Base-by-base conservation (phyloP, 768 basidiomycete species). In the Trametes gibbosa region DNA sequence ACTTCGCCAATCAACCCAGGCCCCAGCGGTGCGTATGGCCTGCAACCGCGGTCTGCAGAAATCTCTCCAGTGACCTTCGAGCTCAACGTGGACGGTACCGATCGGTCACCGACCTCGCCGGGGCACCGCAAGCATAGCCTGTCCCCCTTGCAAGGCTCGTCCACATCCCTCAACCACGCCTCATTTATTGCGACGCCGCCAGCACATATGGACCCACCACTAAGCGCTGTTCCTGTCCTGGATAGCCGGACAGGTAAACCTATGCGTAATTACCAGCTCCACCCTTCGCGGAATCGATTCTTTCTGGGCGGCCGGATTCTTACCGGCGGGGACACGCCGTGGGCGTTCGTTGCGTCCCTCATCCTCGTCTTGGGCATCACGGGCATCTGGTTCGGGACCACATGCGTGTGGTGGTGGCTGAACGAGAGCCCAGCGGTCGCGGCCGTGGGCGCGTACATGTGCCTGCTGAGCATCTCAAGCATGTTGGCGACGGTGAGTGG, bases 361-460 rank as follows among this genome's bases (percentile, higher is more conserved):
- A 68, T 71, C 0, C 53, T 96, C 21, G 75, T 88, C 25, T 68
- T 94, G 24, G 79, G 79, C 2, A 79, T 98, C 46, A 76, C 90
- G 2, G 92, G 86, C 0, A 73, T 89, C 9, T 99, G 92, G 91
- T 84, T 97, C 62, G 90, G 85, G 10, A 92, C 92, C 24, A 95
- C 93, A 0, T 89, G 86, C 46, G 84, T 87, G 17, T 96, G 87
- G 84, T 87, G 95, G 82, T 98, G 95, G 95, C 74, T 76, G 37
- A 77, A 94, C 65, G 79, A 85, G 58, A 89, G 90, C 49, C 82
- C 86, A 6, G 86, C 84, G 5, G 81, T 86, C 14, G 87, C 89
- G 0, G 79, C 77, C 19, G 77, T 87, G n/a, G 86, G 86, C 46
- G 81, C 80, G 53, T 85, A 84, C 62, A 72, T 84, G 75, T 78